phyloP scores from a whole-genome alignment of 768 basidiomycete genomes.

The Podaxis carcinomalis region DNA sequence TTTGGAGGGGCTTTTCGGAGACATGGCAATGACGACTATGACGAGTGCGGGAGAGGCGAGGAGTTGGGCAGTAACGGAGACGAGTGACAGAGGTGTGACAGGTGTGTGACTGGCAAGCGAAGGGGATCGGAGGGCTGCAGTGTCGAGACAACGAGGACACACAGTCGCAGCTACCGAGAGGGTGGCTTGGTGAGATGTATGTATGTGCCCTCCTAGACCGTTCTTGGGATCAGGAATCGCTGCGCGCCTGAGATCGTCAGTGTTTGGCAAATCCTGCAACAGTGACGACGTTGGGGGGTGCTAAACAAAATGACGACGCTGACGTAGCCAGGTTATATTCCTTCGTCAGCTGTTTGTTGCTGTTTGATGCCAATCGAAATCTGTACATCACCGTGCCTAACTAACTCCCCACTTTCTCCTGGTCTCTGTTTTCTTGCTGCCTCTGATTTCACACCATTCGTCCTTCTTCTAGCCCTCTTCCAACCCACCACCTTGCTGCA shows the following conservation, averaged over 20 bases:
- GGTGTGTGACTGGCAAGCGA: background rate
- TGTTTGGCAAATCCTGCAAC: constrained; percentile 9
- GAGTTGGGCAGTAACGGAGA: background rate
- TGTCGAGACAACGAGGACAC: background rate
- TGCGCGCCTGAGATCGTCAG: background rate
- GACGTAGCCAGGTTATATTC: constrained; percentile 47
- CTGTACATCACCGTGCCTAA: constrained; percentile 21
- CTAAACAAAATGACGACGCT: constrained; percentile 46
- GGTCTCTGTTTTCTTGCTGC: background rate
- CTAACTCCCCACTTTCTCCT: background rate
- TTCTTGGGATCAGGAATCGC: background rate
- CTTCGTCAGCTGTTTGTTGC: constrained; percentile 28
- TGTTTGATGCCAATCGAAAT: constrained; percentile 29
- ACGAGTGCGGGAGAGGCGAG: constrained; percentile 12
- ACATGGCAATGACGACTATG: constrained; percentile 28
- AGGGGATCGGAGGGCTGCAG: background rate
- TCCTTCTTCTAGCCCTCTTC: constrained; percentile 19
- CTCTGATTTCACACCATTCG: constrained; percentile 18
- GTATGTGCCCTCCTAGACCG: background rate
- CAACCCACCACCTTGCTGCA: background rate
- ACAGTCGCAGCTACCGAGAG: background rate
- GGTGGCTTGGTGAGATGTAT: background rate
- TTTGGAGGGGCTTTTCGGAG: constrained; percentile 33
- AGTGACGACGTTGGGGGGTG: constrained; percentile 31
- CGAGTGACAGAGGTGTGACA: constrained; percentile 3